Evolutionary conservation across 495 filamentous ascomycete species (phyloP).

Genomic region (Oidiodendron maius): DNA sequence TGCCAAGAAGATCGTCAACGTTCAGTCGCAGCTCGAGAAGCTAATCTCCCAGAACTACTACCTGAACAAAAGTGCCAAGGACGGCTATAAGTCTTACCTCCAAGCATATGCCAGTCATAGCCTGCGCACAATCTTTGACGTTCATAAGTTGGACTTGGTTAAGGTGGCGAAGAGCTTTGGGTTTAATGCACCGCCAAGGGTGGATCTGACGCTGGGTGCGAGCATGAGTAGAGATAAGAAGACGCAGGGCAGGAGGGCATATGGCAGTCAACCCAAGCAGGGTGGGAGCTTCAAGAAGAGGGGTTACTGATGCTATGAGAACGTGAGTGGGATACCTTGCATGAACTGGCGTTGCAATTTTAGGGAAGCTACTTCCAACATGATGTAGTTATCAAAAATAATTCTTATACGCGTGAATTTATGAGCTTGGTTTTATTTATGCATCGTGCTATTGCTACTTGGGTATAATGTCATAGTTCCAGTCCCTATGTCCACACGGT

Average conservation of each 20-base stretch:
- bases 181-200: conserved; percentile 79
- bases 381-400: not conserved
- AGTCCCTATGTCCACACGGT: too few species aligned
- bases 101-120: conserved; percentile 92
- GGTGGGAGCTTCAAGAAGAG: conserved; percentile 26
- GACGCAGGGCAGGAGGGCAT: conserved; percentile 64
- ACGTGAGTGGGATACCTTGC: conserved; percentile 13
- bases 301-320: conserved; percentile 7
- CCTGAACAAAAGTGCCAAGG: conserved; percentile 75
- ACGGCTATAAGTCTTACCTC: conserved; percentile 74
- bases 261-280: conserved; percentile 59
- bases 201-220: conserved; percentile 83
- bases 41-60: conserved; percentile 94
- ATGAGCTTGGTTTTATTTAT: too few species aligned
- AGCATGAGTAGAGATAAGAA: conserved; percentile 89
- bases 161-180: conserved; percentile 95
- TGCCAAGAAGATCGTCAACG: conserved; percentile 81
- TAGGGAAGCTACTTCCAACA: not conserved
- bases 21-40: conserved; percentile 93
- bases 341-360: conserved; percentile 14
- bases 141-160: conserved; percentile 85
- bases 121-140: conserved; percentile 84
- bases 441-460: too few species aligned
- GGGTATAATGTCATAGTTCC: too few species aligned
- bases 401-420: too few species aligned